Evolutionary conservation across 2,329 filamentous ascomycete genomes (phyloP).

Genomic region (Xylaria sp.): DNA sequence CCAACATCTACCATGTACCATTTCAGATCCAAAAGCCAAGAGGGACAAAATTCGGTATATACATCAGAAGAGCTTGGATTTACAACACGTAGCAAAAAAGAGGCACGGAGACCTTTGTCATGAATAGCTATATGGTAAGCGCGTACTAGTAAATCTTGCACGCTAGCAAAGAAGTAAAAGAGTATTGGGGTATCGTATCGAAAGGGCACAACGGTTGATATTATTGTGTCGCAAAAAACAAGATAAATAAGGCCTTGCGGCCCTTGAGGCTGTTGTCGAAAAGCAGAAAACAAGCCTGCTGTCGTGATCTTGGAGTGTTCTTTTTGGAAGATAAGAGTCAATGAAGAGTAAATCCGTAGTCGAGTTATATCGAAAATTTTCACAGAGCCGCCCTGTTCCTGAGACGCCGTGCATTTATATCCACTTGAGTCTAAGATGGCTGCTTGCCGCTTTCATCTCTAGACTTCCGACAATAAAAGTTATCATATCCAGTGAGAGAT

Average conservation of each 20-base stretch:
- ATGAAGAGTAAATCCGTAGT: not conserved
- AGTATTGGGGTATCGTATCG: slow-evolving; percentile 30
- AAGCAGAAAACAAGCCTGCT: not conserved
- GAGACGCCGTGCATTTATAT: slow-evolving; percentile 29
- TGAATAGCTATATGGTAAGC: not conserved
- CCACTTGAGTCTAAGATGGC: not conserved
- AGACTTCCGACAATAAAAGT: not conserved
- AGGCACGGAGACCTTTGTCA: not conserved
- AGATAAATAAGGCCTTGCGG: slow-evolving; percentile 13
- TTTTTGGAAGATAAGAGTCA: not conserved
- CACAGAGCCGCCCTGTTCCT: slow-evolving; percentile 6
- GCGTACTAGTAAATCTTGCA: not conserved
- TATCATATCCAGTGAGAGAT: slow-evolving; percentile 44
- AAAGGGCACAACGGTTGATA: slow-evolving; percentile 2
- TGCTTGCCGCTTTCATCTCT: slow-evolving; percentile 5
- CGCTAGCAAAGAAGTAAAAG: slow-evolving; percentile 8
- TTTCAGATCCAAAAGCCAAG: not conserved
- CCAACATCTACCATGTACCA: slow-evolving; percentile 19
- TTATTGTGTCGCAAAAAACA: slow-evolving; percentile 11
- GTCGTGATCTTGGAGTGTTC: slow-evolving; percentile 1
- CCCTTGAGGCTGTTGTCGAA: not conserved
- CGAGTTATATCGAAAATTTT: not conserved
- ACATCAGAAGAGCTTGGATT: slow-evolving; percentile 5
- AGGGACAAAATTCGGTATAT: slow-evolving; percentile 3
- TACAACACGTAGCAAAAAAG: slow-evolving; percentile 1